Evolutionary conservation across 2,329 filamentous ascomycete species (phyloP), one percentile per base, ranked within the genome.

Genomic region (Nannizzia gypsea): DNA sequence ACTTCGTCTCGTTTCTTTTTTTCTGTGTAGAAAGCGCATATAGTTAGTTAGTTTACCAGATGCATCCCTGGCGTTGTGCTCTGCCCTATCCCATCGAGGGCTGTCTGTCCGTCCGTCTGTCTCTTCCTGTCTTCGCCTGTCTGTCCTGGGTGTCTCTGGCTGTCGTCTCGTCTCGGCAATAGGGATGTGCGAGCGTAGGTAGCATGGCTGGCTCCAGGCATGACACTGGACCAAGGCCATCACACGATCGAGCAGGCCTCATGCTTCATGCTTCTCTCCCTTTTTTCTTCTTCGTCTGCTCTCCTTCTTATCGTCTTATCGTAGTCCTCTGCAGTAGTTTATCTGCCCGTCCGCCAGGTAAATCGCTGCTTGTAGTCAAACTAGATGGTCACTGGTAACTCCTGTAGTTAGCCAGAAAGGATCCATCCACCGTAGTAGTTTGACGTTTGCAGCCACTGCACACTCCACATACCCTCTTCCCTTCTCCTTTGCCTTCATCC

Each of bases 1-100:
- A 50, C 44, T 50, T 50, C 44, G 44, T 17, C 44, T 50, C 44
- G 44, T 50, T 50, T 50, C 44, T 50, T 50, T 50, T 50, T 50
- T 13, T 36, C 31, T 36, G 31, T 13, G n/a, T n/a, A n/a, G 4
- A 36, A 36, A 36, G 31, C 31, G n/a, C n/a, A n/a, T n/a, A n/a
- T n/a, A 36, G 31, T 36, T 34, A 31, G 28, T 31, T 2, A 36
- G 31, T 36, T 11, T 34, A 3, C 31, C 31, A 11, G 31, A 11
- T 36, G 9, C 31, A 36, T 36, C 31, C 31, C 31, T 36, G 31
- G 9, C 31, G 9, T 36, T 11, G 31, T 36, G 9, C 31, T 36
- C 31, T 36, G 31, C 31, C 31, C 31, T 36, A 36, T 3, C 13
- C 31, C 13, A 11, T 13, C 31, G 5, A n/a, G n/a, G 40, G 40